phyloP scores from a whole-genome alignment of 768 basidiomycete species.

The Kwoniella sp. region DNA sequence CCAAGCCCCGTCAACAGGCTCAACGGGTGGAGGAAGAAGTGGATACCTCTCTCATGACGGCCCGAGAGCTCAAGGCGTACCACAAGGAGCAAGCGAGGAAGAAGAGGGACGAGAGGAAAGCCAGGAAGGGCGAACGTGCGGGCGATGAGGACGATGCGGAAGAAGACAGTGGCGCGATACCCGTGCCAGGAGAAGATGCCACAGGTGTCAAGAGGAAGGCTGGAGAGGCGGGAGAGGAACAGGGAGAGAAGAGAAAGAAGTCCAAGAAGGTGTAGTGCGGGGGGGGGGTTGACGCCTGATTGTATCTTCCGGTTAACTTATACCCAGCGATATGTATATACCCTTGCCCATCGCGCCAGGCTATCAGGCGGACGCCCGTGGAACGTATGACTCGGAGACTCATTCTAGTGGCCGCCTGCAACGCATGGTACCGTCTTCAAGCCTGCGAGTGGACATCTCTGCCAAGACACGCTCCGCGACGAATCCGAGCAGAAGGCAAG shows the following conservation, averaged over 20 bases:
- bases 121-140: conserved; percentile 31
- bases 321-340: too few species aligned
- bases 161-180: conserved; percentile 8
- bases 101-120: conserved; percentile 34
- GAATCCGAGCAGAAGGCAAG: too few species aligned
- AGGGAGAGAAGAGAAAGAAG: conserved; percentile 10
- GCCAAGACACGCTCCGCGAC: too few species aligned
- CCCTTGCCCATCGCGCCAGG: too few species aligned
- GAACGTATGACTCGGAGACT: too few species aligned
- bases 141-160: conserved; percentile 22
- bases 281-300: too few species aligned
- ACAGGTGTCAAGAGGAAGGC: conserved; percentile 13
- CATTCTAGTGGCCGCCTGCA: too few species aligned
- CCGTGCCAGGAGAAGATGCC: neutral
- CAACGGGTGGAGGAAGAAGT: conserved; percentile 5
- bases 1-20: neutral
- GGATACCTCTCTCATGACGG: conserved; percentile 24
- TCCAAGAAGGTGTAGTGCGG: too few species aligned
- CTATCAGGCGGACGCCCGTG: too few species aligned
- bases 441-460: too few species aligned
- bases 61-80: conserved; percentile 29
- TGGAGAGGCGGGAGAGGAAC: neutral
- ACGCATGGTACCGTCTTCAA: too few species aligned
- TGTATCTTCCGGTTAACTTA: too few species aligned
- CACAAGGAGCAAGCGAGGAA: conserved; percentile 23